Conservation (phyloP, 1,284 basidiomycete species). For the Cryptococcus jaspeensis region DNA sequence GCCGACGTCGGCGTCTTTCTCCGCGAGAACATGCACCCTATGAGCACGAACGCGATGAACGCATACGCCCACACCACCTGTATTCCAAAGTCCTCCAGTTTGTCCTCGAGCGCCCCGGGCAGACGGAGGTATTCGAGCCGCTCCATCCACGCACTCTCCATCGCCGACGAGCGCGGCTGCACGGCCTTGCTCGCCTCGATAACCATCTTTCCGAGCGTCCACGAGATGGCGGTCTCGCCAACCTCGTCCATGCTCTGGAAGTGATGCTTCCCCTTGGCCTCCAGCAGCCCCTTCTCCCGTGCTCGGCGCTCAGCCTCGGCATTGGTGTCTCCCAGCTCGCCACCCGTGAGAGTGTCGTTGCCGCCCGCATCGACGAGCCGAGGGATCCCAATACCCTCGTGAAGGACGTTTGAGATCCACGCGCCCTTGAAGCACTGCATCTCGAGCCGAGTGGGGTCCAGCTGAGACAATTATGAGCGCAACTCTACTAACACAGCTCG, state of each 20-base stretch:
- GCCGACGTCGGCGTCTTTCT: neutral
- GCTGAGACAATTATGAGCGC: slow-evolving; percentile 36
- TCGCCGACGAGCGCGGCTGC: slow-evolving; percentile 22
- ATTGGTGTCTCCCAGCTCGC: slow-evolving; percentile 54
- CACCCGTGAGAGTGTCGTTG: slow-evolving; percentile 55
- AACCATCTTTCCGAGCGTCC: slow-evolving; percentile 98
- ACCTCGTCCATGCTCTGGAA: slow-evolving; percentile 91
- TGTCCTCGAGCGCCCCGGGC: slow-evolving; percentile 17
- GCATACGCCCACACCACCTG: slow-evolving; percentile 40
- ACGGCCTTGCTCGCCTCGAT: slow-evolving; percentile 82
- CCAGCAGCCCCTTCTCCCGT: slow-evolving; percentile 68
- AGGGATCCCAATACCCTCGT: slow-evolving; percentile 94
- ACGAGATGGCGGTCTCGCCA: slow-evolving; percentile 87
- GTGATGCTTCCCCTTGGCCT: slow-evolving; percentile 56
- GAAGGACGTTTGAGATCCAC: slow-evolving; percentile 94
- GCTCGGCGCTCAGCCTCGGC: slow-evolving; percentile 72
- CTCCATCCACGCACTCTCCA: slow-evolving; percentile 23
- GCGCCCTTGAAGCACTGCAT: slow-evolving; percentile 99
- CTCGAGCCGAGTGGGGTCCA: slow-evolving; percentile 80
- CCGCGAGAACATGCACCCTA: slow-evolving; percentile 23
- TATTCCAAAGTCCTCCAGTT: slow-evolving; percentile 31
- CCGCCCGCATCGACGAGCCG: slow-evolving; percentile 82
- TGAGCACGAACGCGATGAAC: slow-evolving; percentile 27
- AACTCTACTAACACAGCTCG: neutral
- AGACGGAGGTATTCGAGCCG: slow-evolving; percentile 15